Evolutionary conservation across 2,329 filamentous ascomycete genomes (phyloP), one percentile per base, ranked within the genome.

Genomic region (Pseudocercospora pini-densiflorae): DNA sequence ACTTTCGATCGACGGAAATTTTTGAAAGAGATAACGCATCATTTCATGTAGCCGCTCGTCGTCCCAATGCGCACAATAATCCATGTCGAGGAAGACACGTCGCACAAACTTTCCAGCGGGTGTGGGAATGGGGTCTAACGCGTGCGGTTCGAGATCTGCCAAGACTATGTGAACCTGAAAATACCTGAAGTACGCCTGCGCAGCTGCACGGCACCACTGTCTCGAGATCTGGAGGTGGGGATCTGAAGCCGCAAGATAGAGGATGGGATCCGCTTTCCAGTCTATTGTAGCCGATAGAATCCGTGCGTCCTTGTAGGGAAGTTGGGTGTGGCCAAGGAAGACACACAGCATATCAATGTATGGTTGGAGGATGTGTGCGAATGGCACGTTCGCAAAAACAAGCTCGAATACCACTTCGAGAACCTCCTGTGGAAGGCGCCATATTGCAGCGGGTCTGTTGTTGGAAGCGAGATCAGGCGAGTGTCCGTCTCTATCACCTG

Each of bases 341-440:
- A 40, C 16, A n/a, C 14, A 40, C 14, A 40, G 36, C 36, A 16
- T 40, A 40, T 40, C 36, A 1, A 40, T 2, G 6, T 40, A 40
- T 40, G 5, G 5, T 40, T 40, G 2, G 5, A 40, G 36, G 14
- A 14, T 2, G 33, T 5, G 12, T 14, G 10, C 5, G 12, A 14
- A 12, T 1, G 33, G 33, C 2, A 14, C 14, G 33, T 1, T 3
- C 2, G 55, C 36, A 10, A 59, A 59, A 14, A 16, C 19, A 19
- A 59, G 33, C 1, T 43, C 33, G 57, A 59, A 59, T 3, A 59
- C 24, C n/a, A 43, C 24, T 19, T 59, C 57, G 21, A 45, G 57
- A 2, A 59, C 4, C 29, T 59, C 57, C 8, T 47, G 36, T 8
- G 57, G 57, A 1, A 59, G 40, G 21, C 57, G 57, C 57, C 57